Evolutionary conservation across 2,329 filamentous ascomycete species (phyloP).

Genomic region (Raffaelea arxii): DNA sequence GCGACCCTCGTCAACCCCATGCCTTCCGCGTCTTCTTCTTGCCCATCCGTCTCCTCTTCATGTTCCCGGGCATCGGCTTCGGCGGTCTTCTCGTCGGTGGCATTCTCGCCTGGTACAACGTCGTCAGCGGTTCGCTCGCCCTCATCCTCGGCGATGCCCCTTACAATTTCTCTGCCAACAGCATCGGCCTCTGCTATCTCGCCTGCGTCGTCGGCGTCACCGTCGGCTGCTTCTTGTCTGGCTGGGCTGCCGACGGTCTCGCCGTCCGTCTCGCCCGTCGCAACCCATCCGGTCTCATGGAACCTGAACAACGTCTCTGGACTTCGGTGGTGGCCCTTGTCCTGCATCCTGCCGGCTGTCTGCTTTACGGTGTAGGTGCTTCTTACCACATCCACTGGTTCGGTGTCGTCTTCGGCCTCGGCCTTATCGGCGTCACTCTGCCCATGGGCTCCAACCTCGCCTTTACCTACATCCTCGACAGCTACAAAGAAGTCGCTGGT

Average conservation of each 20-base stretch:
- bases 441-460: conserved; percentile 26
- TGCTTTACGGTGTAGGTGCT: conserved; percentile 21
- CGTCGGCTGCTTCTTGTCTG: conserved; percentile 17
- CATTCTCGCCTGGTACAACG: conserved; percentile 18
- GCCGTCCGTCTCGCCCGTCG: conserved; percentile 18
- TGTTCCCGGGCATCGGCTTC: conserved; percentile 15
- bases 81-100: conserved; percentile 19
- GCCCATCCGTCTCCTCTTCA: conserved; percentile 3
- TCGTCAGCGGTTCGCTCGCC: conserved; percentile 18
- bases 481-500: no score
- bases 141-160: conserved; percentile 17
- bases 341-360: conserved; percentile 16
- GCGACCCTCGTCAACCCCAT: background rate
- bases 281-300: conserved; percentile 16
- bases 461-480: conserved; percentile 30
- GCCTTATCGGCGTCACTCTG: conserved; percentile 27
- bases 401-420: conserved; percentile 32
- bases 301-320: conserved; percentile 21
- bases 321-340: conserved; percentile 18
- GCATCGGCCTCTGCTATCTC: conserved; percentile 20
- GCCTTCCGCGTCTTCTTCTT: conserved; percentile 10
- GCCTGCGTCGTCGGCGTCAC: conserved; percentile 13
- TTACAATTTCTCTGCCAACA: conserved; percentile 21
- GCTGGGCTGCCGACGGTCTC: conserved; percentile 19
- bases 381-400: conserved; percentile 21